phyloP scores from a whole-genome alignment of 2,329 filamentous ascomycete genomes.

The Nigrospora oryzae region DNA sequence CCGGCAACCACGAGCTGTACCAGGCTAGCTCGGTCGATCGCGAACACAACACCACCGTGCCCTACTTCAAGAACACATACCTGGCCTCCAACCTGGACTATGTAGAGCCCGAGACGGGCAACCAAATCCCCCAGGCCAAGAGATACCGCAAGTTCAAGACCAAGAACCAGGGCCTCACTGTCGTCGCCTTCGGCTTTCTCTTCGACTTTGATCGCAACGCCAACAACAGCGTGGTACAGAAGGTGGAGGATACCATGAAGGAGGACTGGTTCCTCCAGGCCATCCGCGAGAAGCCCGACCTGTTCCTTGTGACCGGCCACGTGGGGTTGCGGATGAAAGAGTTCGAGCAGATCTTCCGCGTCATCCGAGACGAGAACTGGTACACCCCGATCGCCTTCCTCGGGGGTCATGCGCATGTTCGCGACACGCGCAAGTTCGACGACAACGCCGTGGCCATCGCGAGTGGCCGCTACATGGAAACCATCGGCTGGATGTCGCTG shows the following conservation, averaged over 20 bases:
- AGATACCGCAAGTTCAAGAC: conserved; percentile 87
- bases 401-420: conserved; percentile 82
- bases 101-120: conserved; percentile 60
- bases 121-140: conserved; percentile 67
- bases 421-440: conserved; percentile 77
- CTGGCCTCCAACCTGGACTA: conserved; percentile 92
- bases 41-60: conserved; percentile 74
- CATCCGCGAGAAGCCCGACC: conserved; percentile 74
- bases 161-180: conserved; percentile 74
- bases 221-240: conserved; percentile 81
- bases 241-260: conserved; percentile 70
- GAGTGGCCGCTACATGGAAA: conserved; percentile 90
- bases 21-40: conserved; percentile 66
- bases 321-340: conserved; percentile 75
- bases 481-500: conserved; percentile 87
- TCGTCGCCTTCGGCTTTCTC: conserved; percentile 87
- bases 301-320: conserved; percentile 83
- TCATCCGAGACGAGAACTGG: conserved; percentile 69
- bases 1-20: conserved; percentile 95
- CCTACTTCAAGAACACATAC: conserved; percentile 73
- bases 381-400: conserved; percentile 86
- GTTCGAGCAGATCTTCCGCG: conserved; percentile 67
- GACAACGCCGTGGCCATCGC: conserved; percentile 70
- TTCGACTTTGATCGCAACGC: conserved; percentile 89
- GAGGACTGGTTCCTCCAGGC: conserved; percentile 85